Evolutionary conservation across 129 eudicot species (phyloP).

Genomic region (Mikania micrantha): DNA sequence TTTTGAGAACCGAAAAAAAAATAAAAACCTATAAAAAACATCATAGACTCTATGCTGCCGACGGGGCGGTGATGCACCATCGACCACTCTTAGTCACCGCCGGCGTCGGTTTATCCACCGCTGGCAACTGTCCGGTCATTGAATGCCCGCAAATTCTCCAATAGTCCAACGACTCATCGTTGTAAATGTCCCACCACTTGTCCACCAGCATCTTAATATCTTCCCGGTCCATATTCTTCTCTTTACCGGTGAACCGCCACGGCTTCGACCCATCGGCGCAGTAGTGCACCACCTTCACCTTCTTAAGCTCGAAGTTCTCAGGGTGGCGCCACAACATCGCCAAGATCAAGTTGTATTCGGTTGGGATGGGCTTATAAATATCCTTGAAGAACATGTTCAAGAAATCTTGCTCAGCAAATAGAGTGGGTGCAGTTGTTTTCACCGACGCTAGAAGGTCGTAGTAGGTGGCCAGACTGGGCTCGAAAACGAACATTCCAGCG

Average conservation of each 20-base stretch:
- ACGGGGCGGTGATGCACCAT: conserved; percentile 28
- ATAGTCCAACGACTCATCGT: conserved; percentile 46
- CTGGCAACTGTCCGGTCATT: background rate
- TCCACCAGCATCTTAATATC: conserved; percentile 52
- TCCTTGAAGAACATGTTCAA: conserved; percentile 52
- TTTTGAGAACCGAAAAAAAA: background rate
- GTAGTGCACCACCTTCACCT: conserved; percentile 57
- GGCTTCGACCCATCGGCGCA: conserved; percentile 70
- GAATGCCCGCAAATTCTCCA: conserved; percentile 11
- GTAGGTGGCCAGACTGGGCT: conserved; percentile 57
- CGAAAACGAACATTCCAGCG: conserved; percentile 76
- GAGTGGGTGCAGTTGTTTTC: conserved; percentile 47
- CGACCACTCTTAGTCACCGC: conserved; percentile 13
- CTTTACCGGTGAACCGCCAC: conserved; percentile 67
- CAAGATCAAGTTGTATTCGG: conserved; percentile 41
- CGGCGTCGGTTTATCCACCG: conserved; percentile 1
- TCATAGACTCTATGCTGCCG: conserved; percentile 31
- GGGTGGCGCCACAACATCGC: conserved; percentile 76
- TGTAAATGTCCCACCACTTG: conserved; percentile 58
- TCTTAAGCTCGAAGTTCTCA: conserved; percentile 43
- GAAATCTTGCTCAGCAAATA: conserved; percentile 81
- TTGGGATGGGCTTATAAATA: conserved; percentile 46
- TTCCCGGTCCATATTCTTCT: conserved; percentile 48
- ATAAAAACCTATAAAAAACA: background rate
- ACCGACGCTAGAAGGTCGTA: conserved; percentile 43